A percentile compares a stretch with the other conserved stretches of the same genome.
These are phyloP conservation scores for Omphalotus olearius DNA, from an alignment of 1,284 basidiomycete genomes.

Conservation along the genomic window DNA sequence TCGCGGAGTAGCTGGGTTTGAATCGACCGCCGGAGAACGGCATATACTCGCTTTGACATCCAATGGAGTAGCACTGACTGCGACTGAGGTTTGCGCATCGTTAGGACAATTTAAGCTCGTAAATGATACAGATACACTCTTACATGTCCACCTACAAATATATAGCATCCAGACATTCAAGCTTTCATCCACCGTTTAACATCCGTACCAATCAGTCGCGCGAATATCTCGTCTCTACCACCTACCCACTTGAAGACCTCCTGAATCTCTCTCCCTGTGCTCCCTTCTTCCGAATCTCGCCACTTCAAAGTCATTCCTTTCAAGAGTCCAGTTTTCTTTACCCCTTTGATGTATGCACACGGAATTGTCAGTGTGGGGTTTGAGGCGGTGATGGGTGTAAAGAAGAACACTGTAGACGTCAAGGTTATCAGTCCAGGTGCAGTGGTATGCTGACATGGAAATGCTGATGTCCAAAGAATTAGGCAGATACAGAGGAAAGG, in stretches of 20 bases:
- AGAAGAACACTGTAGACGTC: constrained; percentile 43
- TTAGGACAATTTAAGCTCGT: too few relatives aligned
- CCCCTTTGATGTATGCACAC: constrained; percentile 42
- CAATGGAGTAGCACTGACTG: too few relatives aligned
- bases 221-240: constrained; percentile 62
- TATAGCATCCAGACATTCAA: constrained; percentile 13
- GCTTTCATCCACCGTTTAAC: constrained; percentile 35
- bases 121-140: too few relatives aligned
- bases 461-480: constrained; percentile 36
- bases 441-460: constrained; percentile 53
- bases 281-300: constrained; percentile 26
- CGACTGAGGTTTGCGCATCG: too few relatives aligned
- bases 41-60: too few relatives aligned
- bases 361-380: constrained; percentile 43
- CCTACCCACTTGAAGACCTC: constrained; percentile 54
- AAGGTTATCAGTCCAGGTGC: constrained; percentile 57
- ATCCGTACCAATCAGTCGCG: constrained; percentile 52
- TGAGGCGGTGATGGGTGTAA: constrained; percentile 49
- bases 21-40: background rate
- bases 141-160: too few relatives aligned
- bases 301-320: constrained; percentile 51
- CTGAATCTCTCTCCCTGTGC: constrained; percentile 37
- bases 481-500: background rate
- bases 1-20: background rate
- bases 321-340: constrained; percentile 53